These are phyloP conservation scores for Backusella tuberculispora DNA, from an alignment of 192 early-diverging fungal species.

Conservation along the genomic window DNA sequence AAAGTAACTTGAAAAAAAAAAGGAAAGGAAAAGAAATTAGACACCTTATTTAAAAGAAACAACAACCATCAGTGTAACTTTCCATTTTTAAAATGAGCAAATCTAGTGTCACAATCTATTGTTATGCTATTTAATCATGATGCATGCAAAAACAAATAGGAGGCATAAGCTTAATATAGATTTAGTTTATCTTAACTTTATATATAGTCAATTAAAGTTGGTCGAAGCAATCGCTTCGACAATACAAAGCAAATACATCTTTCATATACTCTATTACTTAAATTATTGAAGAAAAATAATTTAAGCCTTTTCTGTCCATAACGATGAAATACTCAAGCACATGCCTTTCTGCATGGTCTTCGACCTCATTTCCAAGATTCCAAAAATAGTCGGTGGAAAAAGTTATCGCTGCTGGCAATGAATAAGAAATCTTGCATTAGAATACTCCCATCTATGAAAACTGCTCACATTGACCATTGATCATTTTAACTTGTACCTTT, in stretches of 20 bases:
- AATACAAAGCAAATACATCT: background rate
- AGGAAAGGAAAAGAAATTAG: background rate
- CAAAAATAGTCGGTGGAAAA: background rate
- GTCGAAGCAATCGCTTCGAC: background rate
- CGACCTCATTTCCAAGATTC: constrained; percentile 1
- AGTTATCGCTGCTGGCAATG: background rate
- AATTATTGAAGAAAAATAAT: background rate
- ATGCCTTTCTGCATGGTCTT: constrained; percentile 3
- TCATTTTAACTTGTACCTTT: background rate
- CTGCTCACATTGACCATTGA: background rate
- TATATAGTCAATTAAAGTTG: background rate
- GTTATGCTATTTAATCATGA: constrained; percentile 15
- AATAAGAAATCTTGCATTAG: constrained; percentile 11
- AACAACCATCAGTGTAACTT: constrained; percentile 14
- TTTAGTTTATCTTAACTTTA: background rate
- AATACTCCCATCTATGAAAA: constrained; percentile 11
- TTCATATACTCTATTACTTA: background rate
- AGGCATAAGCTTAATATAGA: constrained; percentile 6
- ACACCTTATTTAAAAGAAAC: constrained; percentile 8
- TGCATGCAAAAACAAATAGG: constrained; percentile 18
- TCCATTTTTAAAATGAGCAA: background rate
- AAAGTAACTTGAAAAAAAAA: constrained; percentile 12
- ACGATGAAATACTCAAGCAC: constrained; percentile 2
- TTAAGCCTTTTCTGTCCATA: constrained; percentile 5
- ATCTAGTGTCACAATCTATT: constrained; percentile 15